Conservation (phyloP, 495 filamentous ascomycete genomes). For the Neurospora sp. region DNA sequence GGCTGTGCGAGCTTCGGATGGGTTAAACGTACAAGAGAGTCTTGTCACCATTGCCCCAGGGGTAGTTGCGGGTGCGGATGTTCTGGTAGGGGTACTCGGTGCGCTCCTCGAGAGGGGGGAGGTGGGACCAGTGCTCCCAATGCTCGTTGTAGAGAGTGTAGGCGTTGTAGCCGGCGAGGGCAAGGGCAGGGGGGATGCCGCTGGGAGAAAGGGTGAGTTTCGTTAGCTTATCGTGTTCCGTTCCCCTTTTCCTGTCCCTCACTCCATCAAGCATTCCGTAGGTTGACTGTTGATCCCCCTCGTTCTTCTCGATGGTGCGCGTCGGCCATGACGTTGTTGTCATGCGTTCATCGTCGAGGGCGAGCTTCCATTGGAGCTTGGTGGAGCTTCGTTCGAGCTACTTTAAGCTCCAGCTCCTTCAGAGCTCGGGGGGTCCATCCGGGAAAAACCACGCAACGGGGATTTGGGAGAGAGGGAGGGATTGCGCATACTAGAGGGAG, state of each 20-base stretch:
- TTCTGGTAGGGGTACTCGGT: conserved; percentile 90
- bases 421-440: not conserved
- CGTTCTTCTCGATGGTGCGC: not conserved
- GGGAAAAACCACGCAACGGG: conserved; percentile 19
- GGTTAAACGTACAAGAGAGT: conserved; percentile 32
- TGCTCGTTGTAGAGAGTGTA: conserved; percentile 87
- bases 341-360: not conserved
- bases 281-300: not conserved
- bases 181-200: conserved; percentile 55
- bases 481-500: conserved; percentile 66
- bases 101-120: conserved; percentile 79
- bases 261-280: not conserved
- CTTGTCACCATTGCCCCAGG: conserved; percentile 89
- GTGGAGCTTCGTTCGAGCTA: not conserved
- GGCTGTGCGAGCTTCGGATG: not conserved
- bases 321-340: not conserved
- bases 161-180: conserved; percentile 64
- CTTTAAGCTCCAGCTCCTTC: not conserved
- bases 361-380: not conserved
- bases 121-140: conserved; percentile 88
- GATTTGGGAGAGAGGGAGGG: not conserved
- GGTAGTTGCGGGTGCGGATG: conserved; percentile 80
- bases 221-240: conserved; percentile 4
- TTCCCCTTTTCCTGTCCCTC: not conserved
- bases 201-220: conserved; percentile 32